Evolutionary conservation across 768 basidiomycete species (phyloP), one percentile per base, ranked within the genome.

Genomic region (Guyanaporus albipodus): DNA sequence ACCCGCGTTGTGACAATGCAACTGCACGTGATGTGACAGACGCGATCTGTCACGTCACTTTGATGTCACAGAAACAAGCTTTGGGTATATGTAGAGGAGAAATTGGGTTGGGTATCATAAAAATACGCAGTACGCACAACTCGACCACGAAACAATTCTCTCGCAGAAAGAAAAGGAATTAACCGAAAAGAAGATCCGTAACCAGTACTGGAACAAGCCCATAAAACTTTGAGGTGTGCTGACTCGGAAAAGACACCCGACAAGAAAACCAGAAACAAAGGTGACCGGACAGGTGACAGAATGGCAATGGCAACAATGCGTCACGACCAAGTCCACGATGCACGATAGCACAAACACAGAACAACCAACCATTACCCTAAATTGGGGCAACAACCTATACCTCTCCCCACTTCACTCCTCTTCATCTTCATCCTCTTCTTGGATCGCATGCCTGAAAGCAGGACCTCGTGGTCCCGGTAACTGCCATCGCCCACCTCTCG

Each of bases 371-470:
- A 44, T 34, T 39, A 48, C 15, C 6, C 11, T 32, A 50, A 51
- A 38, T 42, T 43, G 31, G 28, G 38, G 12, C 41, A 46, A 47
- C 12, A 42, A 26, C 7, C 21, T 42, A 42, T 37, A 52, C 36
- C 39, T 51, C 42, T 33, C 38, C 48, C 44, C 32, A 32, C 10
- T 15, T 64, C 42, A 68, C 56, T 87, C 82, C 57, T 89, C 89
- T 64, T 90, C 89, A 18, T 74, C 89, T 63, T 91, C 89, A 54
- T 91, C 89, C 60, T 90, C 89, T 61, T 91, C 89, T 62, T 89
- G 85, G 45, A 89, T 90, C 5, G 85, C 67, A 52, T 83, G 79
- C 56, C 60, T 70, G 56, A 87, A 87, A 8, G 87, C 82, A 40
- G 79, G 80, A 1, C 86, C 87, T 21, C 87, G 77, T n/a, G 67